A percentile compares a stretch with the other conserved stretches of the same genome.
phyloP scores from a whole-genome alignment of 257 asterid genomes.

The Gardenia jasminoides region DNA sequence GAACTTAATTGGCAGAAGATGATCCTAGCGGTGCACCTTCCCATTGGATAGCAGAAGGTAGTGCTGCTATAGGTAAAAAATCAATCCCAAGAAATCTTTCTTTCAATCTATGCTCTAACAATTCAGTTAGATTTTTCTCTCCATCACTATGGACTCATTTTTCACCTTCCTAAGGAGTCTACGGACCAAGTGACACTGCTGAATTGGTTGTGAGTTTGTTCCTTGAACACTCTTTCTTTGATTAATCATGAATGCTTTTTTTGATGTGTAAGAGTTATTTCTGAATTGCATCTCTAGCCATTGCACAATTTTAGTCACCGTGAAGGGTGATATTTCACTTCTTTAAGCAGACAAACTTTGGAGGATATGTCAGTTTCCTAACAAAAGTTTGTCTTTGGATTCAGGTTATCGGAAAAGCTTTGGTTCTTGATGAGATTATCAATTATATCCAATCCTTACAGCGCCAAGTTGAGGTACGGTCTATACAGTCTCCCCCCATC shows the following conservation, averaged over 20 bases:
- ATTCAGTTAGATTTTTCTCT: neutral
- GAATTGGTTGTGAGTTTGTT: neutral
- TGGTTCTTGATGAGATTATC: slow-evolving; percentile 87
- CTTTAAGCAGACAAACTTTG: neutral
- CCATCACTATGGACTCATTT: neutral
- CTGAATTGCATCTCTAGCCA: neutral
- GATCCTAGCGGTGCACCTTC: neutral
- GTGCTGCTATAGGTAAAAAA: neutral
- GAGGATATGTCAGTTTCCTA: neutral
- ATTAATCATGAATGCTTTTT: neutral
- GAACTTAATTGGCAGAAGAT: neutral
- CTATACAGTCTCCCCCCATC: neutral
- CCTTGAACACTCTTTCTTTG: neutral
- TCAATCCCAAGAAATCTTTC: neutral
- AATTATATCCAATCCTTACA: slow-evolving; percentile 85
- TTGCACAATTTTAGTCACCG: neutral
- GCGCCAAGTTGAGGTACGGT: slow-evolving; percentile 77
- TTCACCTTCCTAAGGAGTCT: neutral
- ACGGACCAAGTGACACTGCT: neutral
- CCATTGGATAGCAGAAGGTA: neutral
- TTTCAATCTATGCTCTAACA: neutral
- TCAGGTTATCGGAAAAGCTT: slow-evolving; percentile 28
- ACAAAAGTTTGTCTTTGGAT: neutral
- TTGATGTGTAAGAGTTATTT: neutral
- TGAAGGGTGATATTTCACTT: neutral